Evolutionary conservation across 176 grass and related monocot genomes (phyloP).

Genomic region (Rhynchospora breviuscula): DNA sequence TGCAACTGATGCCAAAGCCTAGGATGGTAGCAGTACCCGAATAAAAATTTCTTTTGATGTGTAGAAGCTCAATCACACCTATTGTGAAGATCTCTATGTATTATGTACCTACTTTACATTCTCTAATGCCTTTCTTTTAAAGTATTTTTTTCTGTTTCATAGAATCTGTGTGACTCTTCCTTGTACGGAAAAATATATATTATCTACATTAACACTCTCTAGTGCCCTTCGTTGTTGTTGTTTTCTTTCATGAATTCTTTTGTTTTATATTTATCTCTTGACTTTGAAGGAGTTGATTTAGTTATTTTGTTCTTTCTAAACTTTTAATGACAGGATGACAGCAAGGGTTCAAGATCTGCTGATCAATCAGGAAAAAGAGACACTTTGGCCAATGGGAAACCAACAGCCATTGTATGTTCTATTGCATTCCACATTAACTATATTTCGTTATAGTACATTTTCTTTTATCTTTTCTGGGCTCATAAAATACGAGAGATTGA

Average conservation of each 20-base stretch:
- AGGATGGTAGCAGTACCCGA: not conserved
- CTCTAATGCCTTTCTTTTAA: not conserved
- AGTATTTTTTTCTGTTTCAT: not conserved
- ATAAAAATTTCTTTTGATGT: not conserved
- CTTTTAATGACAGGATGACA: slow-evolving; percentile 42
- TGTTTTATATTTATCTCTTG: not conserved
- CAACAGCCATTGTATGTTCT: slow-evolving; percentile 43
- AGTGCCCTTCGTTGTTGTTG: not conserved
- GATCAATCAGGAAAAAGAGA: slow-evolving; percentile 57
- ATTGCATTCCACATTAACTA: not conserved
- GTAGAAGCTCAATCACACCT: not conserved
- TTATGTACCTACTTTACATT: not conserved
- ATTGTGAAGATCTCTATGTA: not conserved
- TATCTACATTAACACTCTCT: not conserved
- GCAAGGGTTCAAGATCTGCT: slow-evolving; percentile 45
- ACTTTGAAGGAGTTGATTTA: not conserved
- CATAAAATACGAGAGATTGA: not conserved
- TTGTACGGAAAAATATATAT: slow-evolving; percentile 16
- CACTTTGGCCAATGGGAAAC: slow-evolving; percentile 30
- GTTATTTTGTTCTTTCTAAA: not conserved
- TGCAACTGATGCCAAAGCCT: not conserved
- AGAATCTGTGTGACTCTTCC: not conserved
- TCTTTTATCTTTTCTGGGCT: not conserved
- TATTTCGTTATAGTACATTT: not conserved
- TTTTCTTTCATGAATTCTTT: not conserved